phyloP scores from a whole-genome alignment of 495 filamentous ascomycete genomes.

The Talaromyces ruber region DNA sequence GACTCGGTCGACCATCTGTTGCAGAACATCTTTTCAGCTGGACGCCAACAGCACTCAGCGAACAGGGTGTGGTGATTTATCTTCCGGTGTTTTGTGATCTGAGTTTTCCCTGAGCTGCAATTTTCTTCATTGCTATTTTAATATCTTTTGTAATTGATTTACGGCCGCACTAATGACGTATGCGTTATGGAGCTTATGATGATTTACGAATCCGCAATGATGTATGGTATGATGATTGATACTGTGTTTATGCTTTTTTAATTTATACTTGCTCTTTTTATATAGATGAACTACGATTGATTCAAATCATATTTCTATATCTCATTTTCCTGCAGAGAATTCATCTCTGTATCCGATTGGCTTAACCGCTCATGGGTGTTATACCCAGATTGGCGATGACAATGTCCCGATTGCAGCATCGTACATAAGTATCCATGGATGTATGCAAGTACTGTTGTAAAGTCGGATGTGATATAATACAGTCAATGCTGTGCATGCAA shows the following conservation, averaged over 20 bases:
- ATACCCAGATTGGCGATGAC: neutral
- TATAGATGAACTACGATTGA: neutral
- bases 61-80: neutral
- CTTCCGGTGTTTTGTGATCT: neutral
- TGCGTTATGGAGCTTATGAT: neutral
- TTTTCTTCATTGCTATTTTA: neutral
- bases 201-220: neutral
- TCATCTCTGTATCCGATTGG: neutral
- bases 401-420: neutral
- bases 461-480: too few species aligned
- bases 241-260: neutral
- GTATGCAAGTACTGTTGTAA: neutral
- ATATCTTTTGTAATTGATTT: neutral
- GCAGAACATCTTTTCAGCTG: slow-evolving; percentile 4
- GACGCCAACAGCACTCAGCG: neutral
- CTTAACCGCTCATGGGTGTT: neutral
- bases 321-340: neutral
- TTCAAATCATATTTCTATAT: too few species aligned
- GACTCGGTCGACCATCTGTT: slow-evolving; percentile 31
- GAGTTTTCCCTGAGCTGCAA: neutral
- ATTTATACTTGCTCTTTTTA: too few species aligned
- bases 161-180: neutral
- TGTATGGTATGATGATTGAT: neutral
- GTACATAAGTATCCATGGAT: neutral
- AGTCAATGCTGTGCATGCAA: too few species aligned